Conservation (phyloP, 2,329 filamentous ascomycete genomes). For the Biscogniauxia marginata region DNA sequence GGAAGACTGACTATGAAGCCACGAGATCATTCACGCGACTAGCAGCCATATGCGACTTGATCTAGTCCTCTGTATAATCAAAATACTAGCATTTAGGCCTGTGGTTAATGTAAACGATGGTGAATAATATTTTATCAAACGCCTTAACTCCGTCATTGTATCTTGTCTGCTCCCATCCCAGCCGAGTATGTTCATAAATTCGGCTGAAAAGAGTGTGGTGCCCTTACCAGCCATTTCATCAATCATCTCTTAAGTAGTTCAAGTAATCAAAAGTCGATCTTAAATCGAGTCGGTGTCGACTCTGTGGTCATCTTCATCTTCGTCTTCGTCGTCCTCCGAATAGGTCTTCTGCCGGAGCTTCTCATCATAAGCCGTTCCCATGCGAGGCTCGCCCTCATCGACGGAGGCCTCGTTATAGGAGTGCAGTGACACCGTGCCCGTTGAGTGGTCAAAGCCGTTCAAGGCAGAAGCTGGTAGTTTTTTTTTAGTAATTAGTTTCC, state of each 20-base stretch:
- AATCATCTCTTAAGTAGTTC: neutral
- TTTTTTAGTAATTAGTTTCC: constrained; percentile 13
- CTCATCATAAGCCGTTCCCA: constrained; percentile 61
- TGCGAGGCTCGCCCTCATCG: constrained; percentile 61
- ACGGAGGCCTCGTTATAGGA: constrained; percentile 68
- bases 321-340: constrained; percentile 6
- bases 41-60: too few relatives aligned
- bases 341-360: constrained; percentile 45
- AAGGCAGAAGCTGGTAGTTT: constrained; percentile 81
- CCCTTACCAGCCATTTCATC: too few relatives aligned
- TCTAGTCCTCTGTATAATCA: too few relatives aligned
- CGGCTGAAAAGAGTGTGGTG: too few relatives aligned
- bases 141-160: too few relatives aligned
- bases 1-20: too few relatives aligned
- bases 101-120: too few relatives aligned
- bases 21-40: too few relatives aligned
- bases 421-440: constrained; percentile 76
- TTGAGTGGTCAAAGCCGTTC: constrained; percentile 73
- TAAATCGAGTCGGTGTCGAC: neutral
- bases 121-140: too few relatives aligned
- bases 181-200: too few relatives aligned
- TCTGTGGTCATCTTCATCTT: constrained; percentile 14
- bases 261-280: neutral
- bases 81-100: too few relatives aligned
- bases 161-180: too few relatives aligned